A percentile compares a stretch with the other conserved stretches of the same genome.
Conservation (phyloP, 1,284 basidiomycete genomes). For the Ustilago hordei region DNA sequence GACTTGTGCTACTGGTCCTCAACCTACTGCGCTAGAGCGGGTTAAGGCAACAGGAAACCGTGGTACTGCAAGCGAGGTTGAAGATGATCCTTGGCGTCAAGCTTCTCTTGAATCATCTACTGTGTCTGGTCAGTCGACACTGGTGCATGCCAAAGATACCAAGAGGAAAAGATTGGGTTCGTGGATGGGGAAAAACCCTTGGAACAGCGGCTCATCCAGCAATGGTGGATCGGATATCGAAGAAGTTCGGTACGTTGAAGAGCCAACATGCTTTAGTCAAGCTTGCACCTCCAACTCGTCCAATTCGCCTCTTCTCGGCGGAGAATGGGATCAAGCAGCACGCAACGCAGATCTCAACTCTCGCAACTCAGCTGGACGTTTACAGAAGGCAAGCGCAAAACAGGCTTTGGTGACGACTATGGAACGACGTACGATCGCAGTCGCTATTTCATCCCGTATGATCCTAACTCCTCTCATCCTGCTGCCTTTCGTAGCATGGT, state of each 20-base stretch:
- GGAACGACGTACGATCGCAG: slow-evolving; percentile 79
- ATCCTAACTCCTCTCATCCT: slow-evolving; percentile 83
- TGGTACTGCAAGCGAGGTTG: background rate
- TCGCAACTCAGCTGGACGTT: slow-evolving; percentile 31
- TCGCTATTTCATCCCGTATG: slow-evolving; percentile 85
- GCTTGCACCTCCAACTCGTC: background rate
- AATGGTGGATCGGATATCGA: slow-evolving; percentile 40
- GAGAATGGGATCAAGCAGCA: slow-evolving; percentile 23
- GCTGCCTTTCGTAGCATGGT: slow-evolving; percentile 65
- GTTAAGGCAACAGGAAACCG: slow-evolving; percentile 5
- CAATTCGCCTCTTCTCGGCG: background rate
- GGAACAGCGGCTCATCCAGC: slow-evolving; percentile 40
- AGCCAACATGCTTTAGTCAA: slow-evolving; percentile 22
- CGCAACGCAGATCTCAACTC: slow-evolving; percentile 49
- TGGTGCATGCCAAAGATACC: slow-evolving; percentile 34
- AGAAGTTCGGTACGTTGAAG: slow-evolving; percentile 30
- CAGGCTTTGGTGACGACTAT: slow-evolving; percentile 30
- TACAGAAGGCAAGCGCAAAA: slow-evolving; percentile 28
- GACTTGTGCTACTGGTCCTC: slow-evolving; percentile 25
- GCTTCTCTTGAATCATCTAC: slow-evolving; percentile 32
- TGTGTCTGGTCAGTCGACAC: slow-evolving; percentile 35
- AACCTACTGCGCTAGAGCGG: slow-evolving; percentile 25
- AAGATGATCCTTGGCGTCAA: slow-evolving; percentile 46
- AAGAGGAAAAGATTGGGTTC: slow-evolving; percentile 38
- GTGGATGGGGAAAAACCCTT: slow-evolving; percentile 57